Base-by-base conservation (phyloP, 352 stramenopile genomes). In the Globisporangium iwayamae region DNA sequence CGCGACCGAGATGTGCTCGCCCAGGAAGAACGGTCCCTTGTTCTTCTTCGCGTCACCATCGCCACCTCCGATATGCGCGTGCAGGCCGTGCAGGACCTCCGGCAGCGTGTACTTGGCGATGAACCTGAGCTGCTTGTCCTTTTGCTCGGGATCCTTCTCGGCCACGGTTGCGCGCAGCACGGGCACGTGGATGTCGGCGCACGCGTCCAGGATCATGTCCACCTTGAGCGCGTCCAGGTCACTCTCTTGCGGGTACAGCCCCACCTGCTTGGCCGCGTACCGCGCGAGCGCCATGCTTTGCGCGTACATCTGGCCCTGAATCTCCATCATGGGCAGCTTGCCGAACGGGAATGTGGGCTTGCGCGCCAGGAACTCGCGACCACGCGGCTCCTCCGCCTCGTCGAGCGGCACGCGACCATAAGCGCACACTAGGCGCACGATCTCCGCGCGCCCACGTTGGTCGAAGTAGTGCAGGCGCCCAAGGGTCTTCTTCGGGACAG, bases 311-410 rank as follows among this genome's bases (percentile, higher is more conserved):
- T 68, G 58, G 38, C 67, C 73, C 5, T 79, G 66, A 46, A 86
- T 76, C 63, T 84, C 73, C 54, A 86, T 63, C 52, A 75, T 68
- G 22, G 77, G 77, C 22, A 84, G 56, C 57, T 80, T 69, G 16
- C 70, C 69, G 47, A 85, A 80, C 18, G 75, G 77, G 45, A 75
- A 69, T 28, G 46, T 67, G 9, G 73, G 67, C 57, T 83, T 83
- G 63, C 66, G 43, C 41, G 52, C 62, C n/a, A 74, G 50, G 61
- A 73, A 78, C 51, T 57, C 36, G 16, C 56, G 52, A 0, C 62
- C 62, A 30, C 71, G 61, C 8, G 72, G 68, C 58, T 83, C 63
- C 0, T 56, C 72, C 8, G 73, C 65, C 30, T 86, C 73, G 6
- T 78, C 73, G 18, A 83, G 70, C 32, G 73, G 68, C 46, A 85